These are phyloP conservation scores for Mucor indicus DNA, from an alignment of 371 early-diverging fungal genomes.

Conservation along the genomic window DNA sequence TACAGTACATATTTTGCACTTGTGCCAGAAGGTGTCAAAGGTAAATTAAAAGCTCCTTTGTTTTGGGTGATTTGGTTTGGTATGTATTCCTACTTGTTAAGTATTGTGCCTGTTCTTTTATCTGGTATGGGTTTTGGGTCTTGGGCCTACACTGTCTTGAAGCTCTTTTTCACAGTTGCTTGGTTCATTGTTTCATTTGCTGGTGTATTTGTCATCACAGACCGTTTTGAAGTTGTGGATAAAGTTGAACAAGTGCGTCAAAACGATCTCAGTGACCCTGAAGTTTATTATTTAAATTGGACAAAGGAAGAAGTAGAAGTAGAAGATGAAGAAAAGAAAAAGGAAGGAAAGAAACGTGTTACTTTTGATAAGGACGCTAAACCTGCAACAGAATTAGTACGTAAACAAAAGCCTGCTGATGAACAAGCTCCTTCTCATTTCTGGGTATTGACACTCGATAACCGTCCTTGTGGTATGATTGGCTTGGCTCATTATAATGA, in stretches of 20 bases:
- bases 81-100: conserved; percentile 29
- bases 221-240: conserved; percentile 35
- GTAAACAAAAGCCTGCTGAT: conserved; percentile 28
- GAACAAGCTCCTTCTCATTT: conserved; percentile 38
- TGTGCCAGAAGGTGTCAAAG: conserved; percentile 44
- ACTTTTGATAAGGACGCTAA: conserved; percentile 31
- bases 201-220: conserved; percentile 33
- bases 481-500: conserved; percentile 30
- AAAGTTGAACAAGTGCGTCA: conserved; percentile 33
- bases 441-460: conserved; percentile 40
- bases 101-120: conserved; percentile 27
- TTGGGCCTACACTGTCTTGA: conserved; percentile 22
- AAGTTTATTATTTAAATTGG: conserved; percentile 42
- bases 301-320: conserved; percentile 25
- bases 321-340: conserved; percentile 2
- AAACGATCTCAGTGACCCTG: conserved; percentile 46
- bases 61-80: conserved; percentile 43
- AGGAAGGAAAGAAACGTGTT: conserved; percentile 13
- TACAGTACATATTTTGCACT: conserved; percentile 35
- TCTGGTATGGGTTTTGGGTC: conserved; percentile 20
- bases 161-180: conserved; percentile 30
- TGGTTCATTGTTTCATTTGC: conserved; percentile 39
- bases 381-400: conserved; percentile 22
- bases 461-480: conserved; percentile 33
- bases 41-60: conserved; percentile 33